Evolutionary conservation across 495 filamentous ascomycete genomes (phyloP), one percentile per base, ranked within the genome.

Genomic region (Penicillium riverlandense): DNA sequence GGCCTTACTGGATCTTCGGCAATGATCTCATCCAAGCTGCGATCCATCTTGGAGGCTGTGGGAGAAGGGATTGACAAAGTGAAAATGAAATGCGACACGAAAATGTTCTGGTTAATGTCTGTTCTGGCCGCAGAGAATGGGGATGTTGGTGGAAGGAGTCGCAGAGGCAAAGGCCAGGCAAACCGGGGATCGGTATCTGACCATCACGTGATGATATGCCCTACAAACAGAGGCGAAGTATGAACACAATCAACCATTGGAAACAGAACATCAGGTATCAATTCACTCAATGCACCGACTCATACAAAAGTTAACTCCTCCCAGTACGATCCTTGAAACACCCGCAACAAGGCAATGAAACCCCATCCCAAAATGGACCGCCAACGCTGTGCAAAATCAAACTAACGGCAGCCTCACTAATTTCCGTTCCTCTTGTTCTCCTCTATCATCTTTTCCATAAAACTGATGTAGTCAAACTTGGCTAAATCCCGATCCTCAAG

Each of bases 381-480:
- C 44, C 42, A 48, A 56, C 53, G 59, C 57, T 54, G 57, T 55
- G 50, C 55, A 56, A 50, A 52, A 41, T 41, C 37, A 30, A 49
- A 46, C 45, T 38, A 39, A n/a, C 14, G 41, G 12, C 12, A 30
- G 29, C 32, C 32, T 57, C 38, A 67, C 32, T 59, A 43, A n/a
- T 41, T 58, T 35, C 61, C 65, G 46, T 70, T 70, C 34, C 46
- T 55, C 35, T 55, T 58, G 38, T 58, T 49, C 11, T 56, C 41
- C 45, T 73, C 65, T 48, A 69, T 70, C 67, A 90, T 76, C 55
- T 80, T 84, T 58, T 90, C 80, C 90, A 96, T 96, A 59, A 94
- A 96, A 45, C 76, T 82, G 47, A 94, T 84, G 62, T 96, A 96
- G 66, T 96, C 90, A 57, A 79, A 96, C 65, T 95, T 90, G 42